Conservation (phyloP, 1,284 basidiomycete species). For the Ceratobasidium sp. region DNA sequence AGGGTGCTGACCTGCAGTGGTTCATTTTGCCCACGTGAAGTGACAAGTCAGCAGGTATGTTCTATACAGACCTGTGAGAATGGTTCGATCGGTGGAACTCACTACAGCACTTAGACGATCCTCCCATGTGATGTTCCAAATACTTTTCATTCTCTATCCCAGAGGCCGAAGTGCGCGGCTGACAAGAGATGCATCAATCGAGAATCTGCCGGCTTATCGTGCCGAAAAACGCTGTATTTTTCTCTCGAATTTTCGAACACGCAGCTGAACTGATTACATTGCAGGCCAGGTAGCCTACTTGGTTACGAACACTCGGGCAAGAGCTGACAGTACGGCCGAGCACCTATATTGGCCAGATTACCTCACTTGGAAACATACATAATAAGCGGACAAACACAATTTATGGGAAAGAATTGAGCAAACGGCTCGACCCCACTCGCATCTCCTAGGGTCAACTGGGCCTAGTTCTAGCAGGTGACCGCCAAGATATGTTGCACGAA, state of each 20-base stretch:
- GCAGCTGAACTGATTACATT: neutral
- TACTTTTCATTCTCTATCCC: neutral
- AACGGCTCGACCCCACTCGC: neutral
- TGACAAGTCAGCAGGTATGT: neutral
- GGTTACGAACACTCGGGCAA: slow-evolving; percentile 2
- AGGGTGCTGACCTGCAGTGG: neutral
- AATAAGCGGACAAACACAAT: neutral
- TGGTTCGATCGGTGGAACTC: slow-evolving; percentile 1
- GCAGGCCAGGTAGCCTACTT: neutral
- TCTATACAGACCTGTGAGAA: neutral
- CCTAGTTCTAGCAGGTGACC: neutral
- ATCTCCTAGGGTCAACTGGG: neutral
- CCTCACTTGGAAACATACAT: neutral
- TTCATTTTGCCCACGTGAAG: neutral
- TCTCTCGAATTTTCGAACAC: neutral
- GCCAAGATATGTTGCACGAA: neutral
- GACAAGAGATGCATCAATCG: neutral
- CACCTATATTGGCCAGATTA: neutral
- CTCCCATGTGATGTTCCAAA: slow-evolving; percentile 1
- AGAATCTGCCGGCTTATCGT: neutral
- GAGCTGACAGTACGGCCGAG: neutral
- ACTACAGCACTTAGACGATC: neutral
- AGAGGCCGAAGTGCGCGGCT: neutral
- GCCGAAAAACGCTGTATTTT: neutral
- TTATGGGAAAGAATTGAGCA: neutral